Percentiles rank a stretch among this genome's conserved stretches.
Evolutionary conservation across 1,284 basidiomycete species (phyloP).

Genomic region (Fomitiporia mediterranea): DNA sequence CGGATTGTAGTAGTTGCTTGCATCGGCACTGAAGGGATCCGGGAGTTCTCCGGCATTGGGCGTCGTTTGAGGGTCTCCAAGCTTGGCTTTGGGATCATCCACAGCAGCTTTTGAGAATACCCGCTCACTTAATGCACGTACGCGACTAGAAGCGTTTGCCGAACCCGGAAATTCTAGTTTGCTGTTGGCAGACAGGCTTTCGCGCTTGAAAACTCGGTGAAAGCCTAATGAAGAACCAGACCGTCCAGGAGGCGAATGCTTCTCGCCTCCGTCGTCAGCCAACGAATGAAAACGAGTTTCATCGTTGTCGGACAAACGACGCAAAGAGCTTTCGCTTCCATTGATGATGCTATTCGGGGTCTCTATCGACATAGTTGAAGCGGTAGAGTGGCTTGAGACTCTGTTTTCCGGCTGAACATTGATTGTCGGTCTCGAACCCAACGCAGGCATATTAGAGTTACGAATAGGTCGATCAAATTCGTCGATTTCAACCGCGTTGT

Average conservation of each 20-base stretch:
- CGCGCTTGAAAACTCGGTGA: constrained; percentile 15
- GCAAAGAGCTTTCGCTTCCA: constrained; percentile 1
- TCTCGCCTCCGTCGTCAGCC: constrained; percentile 10
- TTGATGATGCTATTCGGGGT: constrained; percentile 17
- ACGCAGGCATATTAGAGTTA: neutral
- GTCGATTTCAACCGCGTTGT: constrained; percentile 39
- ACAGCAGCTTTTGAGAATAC: constrained; percentile 36
- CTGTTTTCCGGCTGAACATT: constrained; percentile 2
- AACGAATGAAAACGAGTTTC: constrained; percentile 14
- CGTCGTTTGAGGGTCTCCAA: constrained; percentile 59
- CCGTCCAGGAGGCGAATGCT: constrained; percentile 6
- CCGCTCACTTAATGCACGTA: constrained; percentile 55
- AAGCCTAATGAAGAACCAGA: constrained; percentile 13
- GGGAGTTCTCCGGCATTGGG: constrained; percentile 28
- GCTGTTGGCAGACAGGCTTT: constrained; percentile 23
- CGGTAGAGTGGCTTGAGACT: constrained; percentile 14
- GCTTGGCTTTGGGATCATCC: constrained; percentile 19
- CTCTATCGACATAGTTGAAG: constrained; percentile 16
- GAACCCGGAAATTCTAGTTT: constrained; percentile 26
- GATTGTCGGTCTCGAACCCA: neutral
- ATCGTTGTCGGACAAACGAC: constrained; percentile 12
- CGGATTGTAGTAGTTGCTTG: constrained; percentile 71
- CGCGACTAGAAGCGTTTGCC: constrained; percentile 36
- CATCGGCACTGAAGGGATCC: constrained; percentile 67
- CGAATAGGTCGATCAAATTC: constrained; percentile 28